Base-by-base conservation (phyloP, 768 basidiomycete genomes). In the Rhodotorula graminis region DNA sequence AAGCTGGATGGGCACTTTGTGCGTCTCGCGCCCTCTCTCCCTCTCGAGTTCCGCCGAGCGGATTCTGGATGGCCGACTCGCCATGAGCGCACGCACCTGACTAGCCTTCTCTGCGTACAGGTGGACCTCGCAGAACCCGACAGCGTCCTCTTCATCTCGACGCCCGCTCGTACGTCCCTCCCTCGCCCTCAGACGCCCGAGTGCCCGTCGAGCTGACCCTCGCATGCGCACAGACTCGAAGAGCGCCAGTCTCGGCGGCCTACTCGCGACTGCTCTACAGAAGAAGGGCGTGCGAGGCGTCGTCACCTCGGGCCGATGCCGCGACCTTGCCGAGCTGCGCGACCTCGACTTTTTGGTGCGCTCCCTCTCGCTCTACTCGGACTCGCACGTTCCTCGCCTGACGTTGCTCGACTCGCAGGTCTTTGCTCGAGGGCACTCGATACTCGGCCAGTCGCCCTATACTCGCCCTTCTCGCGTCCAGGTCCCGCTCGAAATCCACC, bases 371-470 rank as follows among this genome's bases (percentile, higher is more conserved):
- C 7, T 10, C 25, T 6, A 64, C 27, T 46, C 37, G 21, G 11
- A 27, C 37, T 1, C 2, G 31, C 0, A 7, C 40, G 21, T 47
- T 31, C 16, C 2, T 29, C 31, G 23, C 16, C n/a, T 42, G 37
- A 37, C 47, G 15, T n/a, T 3, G 15, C 27, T 27, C n/a, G n/a
- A 1, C 25, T 53, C 8, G 21, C 61, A 81, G 81, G 76, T 95
- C 44, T 96, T 89, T 80, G 88, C 91, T 15, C 84, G 90, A 47
- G 88, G 88, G 0, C 88, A 88, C 72, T 92, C 91, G 10, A 93
- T 92, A 0, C 84, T 95, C 19, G 93, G 93, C 31, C 91, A 92
- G 81, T 86, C 87, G 15, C 87, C 90, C 14, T 93, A 91, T 80
- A 90, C 90, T 3, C 87, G 92, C 10, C 88, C 90, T 0, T 88